Evolutionary conservation across 2,329 filamentous ascomycete species (phyloP).

Genomic region (Coniella lustricola): DNA sequence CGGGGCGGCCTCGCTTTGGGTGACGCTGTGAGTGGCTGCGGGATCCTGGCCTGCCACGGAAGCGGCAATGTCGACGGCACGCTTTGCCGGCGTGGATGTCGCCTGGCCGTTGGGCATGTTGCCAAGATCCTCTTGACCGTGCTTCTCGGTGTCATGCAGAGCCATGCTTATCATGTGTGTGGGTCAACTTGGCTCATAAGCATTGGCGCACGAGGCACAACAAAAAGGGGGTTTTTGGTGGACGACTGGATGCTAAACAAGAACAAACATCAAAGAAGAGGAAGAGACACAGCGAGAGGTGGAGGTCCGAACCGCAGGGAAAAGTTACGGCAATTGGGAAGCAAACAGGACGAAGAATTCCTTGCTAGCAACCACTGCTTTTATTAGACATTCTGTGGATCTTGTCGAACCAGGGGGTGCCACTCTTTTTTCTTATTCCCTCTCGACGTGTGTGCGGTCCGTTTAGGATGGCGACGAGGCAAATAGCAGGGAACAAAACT

Average conservation of each 20-base stretch:
- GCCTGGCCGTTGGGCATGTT: no score
- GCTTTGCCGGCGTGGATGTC: slow-evolving; percentile 1
- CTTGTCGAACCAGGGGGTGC: no score
- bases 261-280: slow-evolving; percentile 2
- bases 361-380: no score
- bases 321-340: neutral
- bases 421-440: neutral
- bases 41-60: slow-evolving; percentile 11
- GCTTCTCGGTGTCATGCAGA: slow-evolving; percentile 3
- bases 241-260: neutral
- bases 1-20: neutral
- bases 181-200: no score
- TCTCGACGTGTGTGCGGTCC: no score
- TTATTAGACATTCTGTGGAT: no score
- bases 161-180: slow-evolving; percentile 1
- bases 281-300: neutral
- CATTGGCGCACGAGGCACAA: neutral
- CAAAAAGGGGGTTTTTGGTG: neutral
- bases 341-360: no score
- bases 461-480: no score
- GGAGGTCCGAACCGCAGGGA: neutral
- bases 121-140: neutral
- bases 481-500: no score
- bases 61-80: slow-evolving; percentile 4
- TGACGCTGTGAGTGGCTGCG: neutral